These are phyloP conservation scores for Alternaria arbusti DNA, from an alignment of 2,329 filamentous ascomycete species.

Conservation along the genomic window DNA sequence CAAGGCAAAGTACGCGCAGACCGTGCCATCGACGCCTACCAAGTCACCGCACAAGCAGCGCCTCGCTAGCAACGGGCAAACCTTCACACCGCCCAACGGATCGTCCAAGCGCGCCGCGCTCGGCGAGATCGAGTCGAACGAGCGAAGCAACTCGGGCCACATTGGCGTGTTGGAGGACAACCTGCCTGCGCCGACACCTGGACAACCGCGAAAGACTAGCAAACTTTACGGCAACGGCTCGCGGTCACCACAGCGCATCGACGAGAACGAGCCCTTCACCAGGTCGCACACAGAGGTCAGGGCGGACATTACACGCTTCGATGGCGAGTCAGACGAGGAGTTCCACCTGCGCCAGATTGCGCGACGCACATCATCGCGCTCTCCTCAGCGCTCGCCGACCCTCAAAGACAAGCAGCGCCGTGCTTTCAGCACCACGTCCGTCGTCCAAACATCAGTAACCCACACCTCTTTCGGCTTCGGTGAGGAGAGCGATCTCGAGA, in stretches of 20 bases:
- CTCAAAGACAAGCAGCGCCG: conserved; percentile 69
- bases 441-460: conserved; percentile 46
- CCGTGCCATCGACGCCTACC: conserved; percentile 64
- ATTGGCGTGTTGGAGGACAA: conserved; percentile 83
- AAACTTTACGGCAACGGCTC: conserved; percentile 70
- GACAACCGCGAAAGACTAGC: conserved; percentile 89
- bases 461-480: conserved; percentile 42
- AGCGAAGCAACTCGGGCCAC: conserved; percentile 55
- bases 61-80: conserved; percentile 69
- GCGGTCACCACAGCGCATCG: conserved; percentile 42
- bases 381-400: conserved; percentile 64
- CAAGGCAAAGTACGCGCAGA: conserved; percentile 78
- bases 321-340: conserved; percentile 80
- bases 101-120: conserved; percentile 80
- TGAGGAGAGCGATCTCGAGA: conserved; percentile 57
- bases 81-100: conserved; percentile 84
- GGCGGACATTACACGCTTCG: conserved; percentile 64
- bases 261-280: conserved; percentile 60
- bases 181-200: conserved; percentile 91
- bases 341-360: conserved; percentile 70
- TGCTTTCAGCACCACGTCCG: conserved; percentile 74
- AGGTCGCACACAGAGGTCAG: conserved; percentile 65
- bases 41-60: conserved; percentile 57
- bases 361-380: conserved; percentile 69
- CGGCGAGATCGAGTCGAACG: conserved; percentile 91